Percentiles rank a stretch among this genome's conserved stretches.
These are phyloP conservation scores for Juglanconis oblonga DNA, from an alignment of 2,329 filamentous ascomycete genomes.

Conservation along the genomic window DNA sequence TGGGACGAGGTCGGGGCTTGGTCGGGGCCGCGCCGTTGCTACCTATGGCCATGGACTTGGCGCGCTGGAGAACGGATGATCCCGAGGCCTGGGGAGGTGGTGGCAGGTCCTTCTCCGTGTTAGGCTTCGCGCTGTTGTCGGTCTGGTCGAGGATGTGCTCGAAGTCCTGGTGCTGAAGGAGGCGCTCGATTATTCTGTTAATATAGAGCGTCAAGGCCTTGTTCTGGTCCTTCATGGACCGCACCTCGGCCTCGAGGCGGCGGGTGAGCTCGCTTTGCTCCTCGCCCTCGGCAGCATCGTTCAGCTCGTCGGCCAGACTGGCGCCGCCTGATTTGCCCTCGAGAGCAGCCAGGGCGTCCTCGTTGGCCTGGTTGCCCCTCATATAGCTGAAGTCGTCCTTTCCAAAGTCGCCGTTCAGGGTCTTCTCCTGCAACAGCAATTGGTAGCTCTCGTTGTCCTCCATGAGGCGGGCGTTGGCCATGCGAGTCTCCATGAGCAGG, in stretches of 20 bases:
- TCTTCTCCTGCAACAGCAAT: constrained; percentile 89
- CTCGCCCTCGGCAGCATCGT: constrained; percentile 62
- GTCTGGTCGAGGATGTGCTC: constrained; percentile 89
- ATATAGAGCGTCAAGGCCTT: constrained; percentile 97
- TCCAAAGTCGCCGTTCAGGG: constrained; percentile 87
- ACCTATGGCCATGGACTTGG: constrained; percentile 58
- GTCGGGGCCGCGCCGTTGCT: constrained; percentile 17
- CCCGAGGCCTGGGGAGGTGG: constrained; percentile 59
- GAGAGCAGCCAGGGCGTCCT: constrained; percentile 62
- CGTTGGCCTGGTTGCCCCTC: constrained; percentile 52
- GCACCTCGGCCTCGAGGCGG: constrained; percentile 74
- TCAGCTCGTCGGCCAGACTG: constrained; percentile 85
- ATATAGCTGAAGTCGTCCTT: constrained; percentile 77
- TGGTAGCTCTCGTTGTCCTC: constrained; percentile 99
- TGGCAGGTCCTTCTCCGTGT: constrained; percentile 81
- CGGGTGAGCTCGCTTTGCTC: constrained; percentile 51
- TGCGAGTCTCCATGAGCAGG: constrained; percentile 83
- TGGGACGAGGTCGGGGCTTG: constrained; percentile 51
- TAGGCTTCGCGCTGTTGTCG: constrained; percentile 46
- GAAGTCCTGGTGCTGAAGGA: constrained; percentile 91
- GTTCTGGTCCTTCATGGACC: constrained; percentile 84
- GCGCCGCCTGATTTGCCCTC: constrained; percentile 51
- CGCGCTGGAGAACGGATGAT: constrained; percentile 56
- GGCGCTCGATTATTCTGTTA: constrained; percentile 96
- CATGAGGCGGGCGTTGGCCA: constrained; percentile 94